phyloP scores from a whole-genome alignment of 129 eudicot species.

The Logfia minima region DNA sequence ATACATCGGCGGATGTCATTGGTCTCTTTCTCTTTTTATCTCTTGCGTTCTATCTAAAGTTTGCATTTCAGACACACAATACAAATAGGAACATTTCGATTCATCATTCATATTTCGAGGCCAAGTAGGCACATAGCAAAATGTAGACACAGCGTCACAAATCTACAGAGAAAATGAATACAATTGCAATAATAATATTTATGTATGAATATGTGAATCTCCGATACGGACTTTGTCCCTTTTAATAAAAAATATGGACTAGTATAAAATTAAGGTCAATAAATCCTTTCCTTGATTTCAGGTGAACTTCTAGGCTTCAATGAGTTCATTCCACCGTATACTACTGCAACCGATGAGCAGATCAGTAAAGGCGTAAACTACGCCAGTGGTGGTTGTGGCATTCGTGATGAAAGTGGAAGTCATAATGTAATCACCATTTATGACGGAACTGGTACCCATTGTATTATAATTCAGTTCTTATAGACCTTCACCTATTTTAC shows the following conservation, averaged over 20 bases:
- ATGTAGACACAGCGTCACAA: too few relatives aligned
- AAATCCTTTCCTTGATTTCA: neutral
- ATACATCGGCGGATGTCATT: conserved; percentile 28
- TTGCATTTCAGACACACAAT: too few relatives aligned
- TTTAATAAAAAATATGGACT: too few relatives aligned
- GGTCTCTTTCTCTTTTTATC: conserved; percentile 8
- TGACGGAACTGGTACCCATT: neutral
- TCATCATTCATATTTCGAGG: neutral
- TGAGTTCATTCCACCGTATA: neutral
- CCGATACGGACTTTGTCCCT: too few relatives aligned
- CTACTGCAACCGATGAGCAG: neutral
- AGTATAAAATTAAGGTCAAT: too few relatives aligned
- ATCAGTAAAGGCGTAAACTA: conserved; percentile 41
- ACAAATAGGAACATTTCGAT: neutral
- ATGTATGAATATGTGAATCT: too few relatives aligned
- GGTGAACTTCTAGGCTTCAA: neutral
- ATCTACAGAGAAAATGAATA: too few relatives aligned
- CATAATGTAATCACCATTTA: conserved; percentile 27
- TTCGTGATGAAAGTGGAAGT: conserved; percentile 41
- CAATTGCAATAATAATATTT: too few relatives aligned
- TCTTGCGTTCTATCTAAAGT: neutral
- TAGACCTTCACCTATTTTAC: neutral
- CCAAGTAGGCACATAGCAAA: neutral
- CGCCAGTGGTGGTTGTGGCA: conserved; percentile 38
- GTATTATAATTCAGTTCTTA: neutral